Evolutionary conservation across 169 alveolate species (phyloP).

Genomic region (Eimeria acervulina): DNA sequence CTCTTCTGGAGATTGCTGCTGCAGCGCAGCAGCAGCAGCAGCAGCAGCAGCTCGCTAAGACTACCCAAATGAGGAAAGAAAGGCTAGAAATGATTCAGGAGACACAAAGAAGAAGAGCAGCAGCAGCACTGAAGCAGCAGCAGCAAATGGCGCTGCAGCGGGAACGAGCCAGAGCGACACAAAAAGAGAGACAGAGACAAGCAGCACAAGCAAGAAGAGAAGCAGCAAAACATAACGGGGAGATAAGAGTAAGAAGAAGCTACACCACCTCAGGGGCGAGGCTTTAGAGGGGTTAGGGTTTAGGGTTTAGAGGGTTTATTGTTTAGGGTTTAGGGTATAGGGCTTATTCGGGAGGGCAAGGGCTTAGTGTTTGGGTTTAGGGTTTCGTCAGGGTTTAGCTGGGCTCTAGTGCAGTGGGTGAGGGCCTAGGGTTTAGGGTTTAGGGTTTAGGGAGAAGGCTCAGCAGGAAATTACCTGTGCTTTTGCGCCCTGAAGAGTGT

Average conservation of each 20-base stretch:
- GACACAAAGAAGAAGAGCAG: slow-evolving; percentile 21
- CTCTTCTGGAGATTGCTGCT: not conserved
- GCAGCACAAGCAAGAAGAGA: not conserved
- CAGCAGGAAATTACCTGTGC: too few species aligned
- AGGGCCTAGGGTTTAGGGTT: too few species aligned
- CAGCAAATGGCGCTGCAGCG: not conserved
- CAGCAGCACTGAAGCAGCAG: not conserved
- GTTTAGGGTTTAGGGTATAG: not conserved
- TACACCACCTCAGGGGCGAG: too few species aligned
- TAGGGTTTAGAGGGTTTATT: too few species aligned
- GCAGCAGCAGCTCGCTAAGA: slow-evolving; percentile 2
- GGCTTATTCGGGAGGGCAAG: not conserved
- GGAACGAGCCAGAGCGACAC: not conserved
- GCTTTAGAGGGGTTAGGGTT: too few species aligned
- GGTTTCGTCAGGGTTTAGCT: too few species aligned
- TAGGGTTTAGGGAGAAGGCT: too few species aligned
- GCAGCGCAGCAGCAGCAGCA: not conserved
- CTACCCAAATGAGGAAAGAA: slow-evolving; percentile 3
- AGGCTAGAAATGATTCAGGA: not conserved
- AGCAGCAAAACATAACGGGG: not conserved
- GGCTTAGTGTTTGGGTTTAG: too few species aligned
- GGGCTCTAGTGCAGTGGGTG: too few species aligned
- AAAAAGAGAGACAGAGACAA: not conserved
- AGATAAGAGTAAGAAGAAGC: too few species aligned
- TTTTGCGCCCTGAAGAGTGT: too few species aligned